Conservation (phyloP, 768 basidiomycete genomes). For the Rhodocollybia butyracea region DNA sequence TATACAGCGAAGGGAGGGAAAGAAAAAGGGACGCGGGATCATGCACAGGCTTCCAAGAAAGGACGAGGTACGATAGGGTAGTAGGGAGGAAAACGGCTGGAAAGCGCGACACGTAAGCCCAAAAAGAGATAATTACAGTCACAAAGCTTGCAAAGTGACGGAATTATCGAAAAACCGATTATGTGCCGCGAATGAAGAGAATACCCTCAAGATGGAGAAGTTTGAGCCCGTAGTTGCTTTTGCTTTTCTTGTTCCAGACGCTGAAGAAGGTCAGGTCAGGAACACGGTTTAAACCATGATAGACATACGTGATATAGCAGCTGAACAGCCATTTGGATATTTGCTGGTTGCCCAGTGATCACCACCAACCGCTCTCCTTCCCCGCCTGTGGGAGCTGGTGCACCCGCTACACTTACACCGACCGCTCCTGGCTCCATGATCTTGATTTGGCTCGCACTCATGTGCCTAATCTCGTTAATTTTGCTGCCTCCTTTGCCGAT, state of each 20-base stretch:
- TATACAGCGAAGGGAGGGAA: too few species aligned
- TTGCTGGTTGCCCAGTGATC: conserved; percentile 91
- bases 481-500: conserved; percentile 98
- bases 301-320: conserved; percentile 75
- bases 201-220: neutral
- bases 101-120: too few species aligned
- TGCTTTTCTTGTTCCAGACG: conserved; percentile 88
- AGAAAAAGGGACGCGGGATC: too few species aligned
- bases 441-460: conserved; percentile 95
- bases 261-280: conserved; percentile 33
- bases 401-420: conserved; percentile 64
- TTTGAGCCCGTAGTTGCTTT: conserved; percentile 60
- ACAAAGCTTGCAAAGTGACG: too few species aligned
- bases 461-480: conserved; percentile 97
- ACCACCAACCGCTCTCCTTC: conserved; percentile 93
- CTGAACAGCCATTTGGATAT: conserved; percentile 96
- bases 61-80: too few species aligned
- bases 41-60: too few species aligned
- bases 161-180: neutral
- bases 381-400: conserved; percentile 57
- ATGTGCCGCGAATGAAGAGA: neutral
- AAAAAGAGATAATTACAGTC: too few species aligned
- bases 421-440: conserved; percentile 96
- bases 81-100: too few species aligned
- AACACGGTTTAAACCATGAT: neutral